These are phyloP conservation scores for Areca catechu DNA, from an alignment of 176 grass and related monocot species.

Conservation along the genomic window DNA sequence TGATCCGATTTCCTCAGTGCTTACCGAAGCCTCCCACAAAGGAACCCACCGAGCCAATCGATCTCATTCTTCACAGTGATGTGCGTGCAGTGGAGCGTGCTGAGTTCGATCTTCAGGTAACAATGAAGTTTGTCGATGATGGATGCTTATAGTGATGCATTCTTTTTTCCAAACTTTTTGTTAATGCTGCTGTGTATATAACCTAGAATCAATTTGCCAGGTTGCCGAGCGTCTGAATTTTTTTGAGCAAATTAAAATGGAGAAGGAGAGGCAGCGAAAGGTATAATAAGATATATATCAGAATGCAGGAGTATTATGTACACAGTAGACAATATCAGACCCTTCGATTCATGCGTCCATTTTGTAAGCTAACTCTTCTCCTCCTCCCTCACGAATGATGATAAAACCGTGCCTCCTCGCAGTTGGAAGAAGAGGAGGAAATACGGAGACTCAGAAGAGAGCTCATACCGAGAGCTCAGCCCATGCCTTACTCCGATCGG, in stretches of 20 bases:
- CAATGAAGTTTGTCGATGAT: no score
- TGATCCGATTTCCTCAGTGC: neutral
- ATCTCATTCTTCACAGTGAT: conserved; percentile 10
- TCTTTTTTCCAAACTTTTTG: no score
- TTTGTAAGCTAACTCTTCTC: neutral
- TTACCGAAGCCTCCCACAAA: neutral
- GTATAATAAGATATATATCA: neutral
- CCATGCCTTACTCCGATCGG: conserved; percentile 12
- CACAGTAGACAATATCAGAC: no score
- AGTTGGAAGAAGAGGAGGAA: conserved; percentile 16
- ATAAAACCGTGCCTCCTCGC: neutral
- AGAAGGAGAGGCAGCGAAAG: conserved; percentile 9
- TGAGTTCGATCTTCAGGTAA: conserved; percentile 15
- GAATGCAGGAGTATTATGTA: no score
- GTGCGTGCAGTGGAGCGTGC: conserved; percentile 4
- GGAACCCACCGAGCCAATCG: conserved; percentile 14
- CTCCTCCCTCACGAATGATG: neutral
- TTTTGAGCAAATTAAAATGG: conserved; percentile 5
- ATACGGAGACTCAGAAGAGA: conserved; percentile 10
- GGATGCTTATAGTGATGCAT: no score
- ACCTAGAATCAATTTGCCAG: neutral
- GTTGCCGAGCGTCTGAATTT: conserved; percentile 9
- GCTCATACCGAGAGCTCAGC: conserved; percentile 13
- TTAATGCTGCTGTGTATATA: neutral
- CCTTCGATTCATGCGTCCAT: no score